Base-by-base conservation (phyloP, 179 eudicot species). In the Heliamphora pulchella region DNA sequence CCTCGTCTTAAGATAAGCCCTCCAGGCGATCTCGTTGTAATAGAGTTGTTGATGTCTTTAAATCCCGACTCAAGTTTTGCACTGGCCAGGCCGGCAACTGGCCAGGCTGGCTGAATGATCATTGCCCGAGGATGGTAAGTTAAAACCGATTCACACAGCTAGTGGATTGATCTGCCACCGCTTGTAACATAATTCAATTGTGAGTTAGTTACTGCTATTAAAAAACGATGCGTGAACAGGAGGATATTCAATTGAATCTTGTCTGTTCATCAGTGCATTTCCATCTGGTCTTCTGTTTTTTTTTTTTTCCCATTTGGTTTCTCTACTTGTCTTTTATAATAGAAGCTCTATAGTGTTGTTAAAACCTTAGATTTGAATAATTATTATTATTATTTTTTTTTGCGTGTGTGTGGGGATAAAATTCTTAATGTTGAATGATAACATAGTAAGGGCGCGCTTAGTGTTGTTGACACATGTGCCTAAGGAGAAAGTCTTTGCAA, bases 21-120 rank as follows among this genome's bases (percentile, higher is more conserved):
- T 73, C 94, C 95, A 0, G 87, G 74, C 66, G 87, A 87, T 51
- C 84, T 90, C 53, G 81, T 87, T 10, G 89, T 88, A 58, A 70
- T 95, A 78, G 95, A 95, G 88, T 78, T 95, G 78, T 83, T 95
- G 83, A 90, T 91, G 88, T 89, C 97, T 3, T 76, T 80, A 80
- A 91, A 87, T 86, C 89, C 87, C 13, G 85, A 85, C 65, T 86
- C 83, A 39, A 81, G 71, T 81, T 95, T 92, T 83, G 97, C 95
- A 4, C 83, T 92, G 78, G 91, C 84, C 79, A 88, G 96, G 79
- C 91, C 88, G 43, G 31, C 31, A 31, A 4, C 83, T 92, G 78
- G 91, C 84, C 79, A 88, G 96, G 79, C 91, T 87, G 43, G 63
- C 80, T 61, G 82, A 75, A 74, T 85, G 83, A 83, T 65, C 31